Evolutionary conservation across 2,329 filamentous ascomycete genomes (phyloP), one percentile per base, ranked within the genome.

Genomic region (Clathrospora elynae): DNA sequence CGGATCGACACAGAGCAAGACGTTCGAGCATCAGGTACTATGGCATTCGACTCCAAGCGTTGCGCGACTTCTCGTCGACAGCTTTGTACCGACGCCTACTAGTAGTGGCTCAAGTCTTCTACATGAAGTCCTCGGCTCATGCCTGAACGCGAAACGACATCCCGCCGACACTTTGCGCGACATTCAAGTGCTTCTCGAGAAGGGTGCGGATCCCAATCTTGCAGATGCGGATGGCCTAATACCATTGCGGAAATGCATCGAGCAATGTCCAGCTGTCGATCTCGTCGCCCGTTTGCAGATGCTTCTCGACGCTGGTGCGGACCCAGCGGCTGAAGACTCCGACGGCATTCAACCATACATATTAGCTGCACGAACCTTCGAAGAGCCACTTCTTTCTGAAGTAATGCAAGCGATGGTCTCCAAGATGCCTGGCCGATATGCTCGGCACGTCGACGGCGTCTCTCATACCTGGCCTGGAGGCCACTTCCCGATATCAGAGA

Each of bases 11-110:
- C 35, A 46, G 2, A 44, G 51, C 14, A 39, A 51, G 3, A 64
- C 56, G 0, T 67, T 68, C 23, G 42, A 57, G 28, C 66, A 70
- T 26, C 66, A 70, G 30, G 38, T 56, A 0, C 35, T 70, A 5
- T 70, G 64, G 64, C 66, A 70, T 44, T 58, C 62, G 0, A 59
- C 62, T 6, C 61, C 64, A 6, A 37, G 24, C 10, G 19, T 59
- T 12, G 58, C 61, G 3, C 55, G 58, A 7, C 46, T 59, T 13
- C 22, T 66, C 3, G 35, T 68, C 8, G 61, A 66, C 10, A 54
- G 44, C 18, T 53, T 58, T 8, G 23, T 42, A 5, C 39, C 46
- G 0, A 37, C 19, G 1, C 36, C 49, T 0, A 42, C 34, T 3
- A 45, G 35, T 2, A 61, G 59, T 34, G 62, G 61, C 3, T 34